Evolutionary conservation across 176 grass and related monocot genomes (phyloP).

Genomic region (Stipa capillata): DNA sequence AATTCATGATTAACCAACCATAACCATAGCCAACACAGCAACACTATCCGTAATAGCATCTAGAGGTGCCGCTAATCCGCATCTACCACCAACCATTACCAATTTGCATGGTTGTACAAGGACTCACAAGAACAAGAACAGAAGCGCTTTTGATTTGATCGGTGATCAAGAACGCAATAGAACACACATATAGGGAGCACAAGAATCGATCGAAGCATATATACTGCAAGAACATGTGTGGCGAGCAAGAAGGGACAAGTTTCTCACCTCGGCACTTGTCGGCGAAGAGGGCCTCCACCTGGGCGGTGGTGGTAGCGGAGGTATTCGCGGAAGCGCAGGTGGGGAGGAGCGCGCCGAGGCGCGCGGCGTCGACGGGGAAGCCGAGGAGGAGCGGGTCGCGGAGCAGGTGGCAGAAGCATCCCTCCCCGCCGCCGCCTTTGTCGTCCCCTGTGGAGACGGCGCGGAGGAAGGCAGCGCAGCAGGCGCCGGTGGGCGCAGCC

Average conservation of each 20-base stretch:
- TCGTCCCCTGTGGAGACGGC: conserved; percentile 3
- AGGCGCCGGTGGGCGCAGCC: conserved; percentile 21
- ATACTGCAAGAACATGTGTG: not conserved
- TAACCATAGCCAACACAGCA: too few relatives aligned
- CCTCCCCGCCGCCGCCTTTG: conserved; percentile 2
- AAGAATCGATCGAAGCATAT: not conserved
- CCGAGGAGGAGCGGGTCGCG: conserved; percentile 45
- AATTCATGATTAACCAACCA: not conserved
- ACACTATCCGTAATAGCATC: not conserved
- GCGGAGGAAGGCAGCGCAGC: conserved; percentile 45
- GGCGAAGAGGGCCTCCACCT: conserved; percentile 1
- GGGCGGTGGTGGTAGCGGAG: not conserved
- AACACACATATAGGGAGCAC: not conserved
- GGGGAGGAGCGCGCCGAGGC: conserved; percentile 35
- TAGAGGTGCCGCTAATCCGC: not conserved
- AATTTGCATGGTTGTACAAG: not conserved
- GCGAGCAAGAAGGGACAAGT: not conserved
- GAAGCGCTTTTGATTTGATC: not conserved
- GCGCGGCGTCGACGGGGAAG: conserved; percentile 31
- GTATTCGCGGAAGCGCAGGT: conserved; percentile 27
- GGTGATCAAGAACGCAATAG: not conserved
- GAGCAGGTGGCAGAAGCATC: conserved; percentile 45
- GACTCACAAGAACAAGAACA: not conserved
- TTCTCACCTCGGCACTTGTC: conserved; percentile 22
- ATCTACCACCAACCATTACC: not conserved